Percentiles rank a stretch among this genome's conserved stretches.
phyloP scores from a whole-genome alignment of 2,329 filamentous ascomycete species.

The Cadophora sp. region DNA sequence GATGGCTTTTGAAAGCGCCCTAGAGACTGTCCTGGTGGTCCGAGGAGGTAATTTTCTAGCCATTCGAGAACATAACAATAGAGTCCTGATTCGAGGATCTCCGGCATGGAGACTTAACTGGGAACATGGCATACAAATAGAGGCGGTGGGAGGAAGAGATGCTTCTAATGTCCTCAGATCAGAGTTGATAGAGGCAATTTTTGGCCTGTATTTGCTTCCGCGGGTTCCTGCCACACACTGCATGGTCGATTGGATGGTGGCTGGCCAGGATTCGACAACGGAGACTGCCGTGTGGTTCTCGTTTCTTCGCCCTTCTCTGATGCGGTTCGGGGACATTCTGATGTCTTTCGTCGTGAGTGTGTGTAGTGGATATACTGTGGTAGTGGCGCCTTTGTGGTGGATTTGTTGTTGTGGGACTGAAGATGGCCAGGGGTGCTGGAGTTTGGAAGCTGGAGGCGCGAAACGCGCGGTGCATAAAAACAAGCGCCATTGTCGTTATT shows the following conservation, averaged over 20 bases:
- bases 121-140: background rate
- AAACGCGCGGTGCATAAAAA: background rate
- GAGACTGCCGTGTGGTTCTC: background rate
- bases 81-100: background rate
- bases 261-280: background rate
- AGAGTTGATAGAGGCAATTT: background rate
- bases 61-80: background rate
- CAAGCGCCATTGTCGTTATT: background rate
- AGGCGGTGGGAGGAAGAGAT: background rate
- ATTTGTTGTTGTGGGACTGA: background rate
- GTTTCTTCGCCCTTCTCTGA: background rate
- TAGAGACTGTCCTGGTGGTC: background rate
- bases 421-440: background rate
- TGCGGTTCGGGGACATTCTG: background rate
- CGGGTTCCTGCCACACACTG: background rate
- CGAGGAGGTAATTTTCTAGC: background rate
- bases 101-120: background rate
- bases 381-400: background rate
- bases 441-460: background rate
- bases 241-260: background rate
- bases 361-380: background rate
- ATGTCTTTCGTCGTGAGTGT: background rate
- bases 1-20: background rate
- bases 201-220: background rate
- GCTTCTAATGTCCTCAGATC: background rate